Evolutionary conservation across 2,329 filamentous ascomycete genomes (phyloP).

Genomic region (Berkeleyomyces basicola): DNA sequence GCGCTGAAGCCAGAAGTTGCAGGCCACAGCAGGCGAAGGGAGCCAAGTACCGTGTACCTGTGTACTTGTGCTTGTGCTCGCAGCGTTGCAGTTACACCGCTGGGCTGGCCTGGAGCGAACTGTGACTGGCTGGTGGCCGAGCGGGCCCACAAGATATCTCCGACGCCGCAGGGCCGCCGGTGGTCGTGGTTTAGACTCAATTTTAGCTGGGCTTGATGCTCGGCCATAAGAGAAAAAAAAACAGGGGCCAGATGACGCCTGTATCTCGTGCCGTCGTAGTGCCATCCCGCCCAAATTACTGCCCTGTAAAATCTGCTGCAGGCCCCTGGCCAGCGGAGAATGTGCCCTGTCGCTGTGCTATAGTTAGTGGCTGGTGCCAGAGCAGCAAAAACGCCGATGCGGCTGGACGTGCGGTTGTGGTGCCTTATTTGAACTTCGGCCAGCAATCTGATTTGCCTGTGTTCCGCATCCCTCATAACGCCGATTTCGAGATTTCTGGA

Average conservation of each 20-base stretch:
- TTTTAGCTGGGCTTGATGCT: neutral
- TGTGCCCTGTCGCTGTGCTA: too few relatives aligned
- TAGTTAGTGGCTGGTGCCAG: too few relatives aligned
- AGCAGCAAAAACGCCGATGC: neutral
- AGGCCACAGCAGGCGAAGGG: neutral
- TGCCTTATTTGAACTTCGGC: neutral
- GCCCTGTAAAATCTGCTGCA: neutral
- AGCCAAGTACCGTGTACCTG: too few relatives aligned
- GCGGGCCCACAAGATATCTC: neutral
- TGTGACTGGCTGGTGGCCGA: neutral
- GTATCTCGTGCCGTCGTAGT: neutral
- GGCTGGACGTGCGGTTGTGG: neutral
- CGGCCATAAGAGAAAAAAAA: neutral
- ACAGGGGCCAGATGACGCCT: neutral
- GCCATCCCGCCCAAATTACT: neutral
- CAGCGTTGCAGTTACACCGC: neutral
- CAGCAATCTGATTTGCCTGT: neutral
- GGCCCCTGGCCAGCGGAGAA: neutral
- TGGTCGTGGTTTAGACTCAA: too few relatives aligned
- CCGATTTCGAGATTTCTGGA: neutral
- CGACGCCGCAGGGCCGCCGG: neutral
- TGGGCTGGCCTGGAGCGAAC: neutral
- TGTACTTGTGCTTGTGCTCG: too few relatives aligned
- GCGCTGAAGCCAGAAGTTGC: neutral
- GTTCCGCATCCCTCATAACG: neutral